phyloP scores from a whole-genome alignment of 306 rosid genomes.

The Castanea crenata region DNA sequence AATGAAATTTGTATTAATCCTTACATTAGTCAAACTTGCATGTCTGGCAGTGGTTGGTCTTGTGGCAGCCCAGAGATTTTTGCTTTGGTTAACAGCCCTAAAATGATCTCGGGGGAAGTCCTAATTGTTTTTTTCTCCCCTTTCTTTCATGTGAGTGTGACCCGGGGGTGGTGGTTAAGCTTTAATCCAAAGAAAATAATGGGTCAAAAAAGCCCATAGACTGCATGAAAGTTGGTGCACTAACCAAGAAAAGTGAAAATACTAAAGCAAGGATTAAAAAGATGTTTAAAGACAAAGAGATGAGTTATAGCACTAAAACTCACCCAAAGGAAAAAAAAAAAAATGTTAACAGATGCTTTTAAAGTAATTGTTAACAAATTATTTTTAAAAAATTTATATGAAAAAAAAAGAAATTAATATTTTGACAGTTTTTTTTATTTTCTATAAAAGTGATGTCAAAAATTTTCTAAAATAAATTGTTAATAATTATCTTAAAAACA shows the following conservation, averaged over 20 bases:
- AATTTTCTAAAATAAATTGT: no score
- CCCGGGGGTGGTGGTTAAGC: slow-evolving; percentile 29
- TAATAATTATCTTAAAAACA: no score
- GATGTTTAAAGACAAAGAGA: slow-evolving; percentile 15
- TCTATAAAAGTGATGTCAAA: no score
- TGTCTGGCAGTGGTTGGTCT: neutral
- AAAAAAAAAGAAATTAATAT: no score
- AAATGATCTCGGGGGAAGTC: slow-evolving; percentile 23
- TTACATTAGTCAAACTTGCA: neutral
- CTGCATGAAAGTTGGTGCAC: slow-evolving; percentile 62
- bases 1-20: no score
- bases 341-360: rapidly evolving
- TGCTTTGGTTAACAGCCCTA: neutral
- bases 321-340: neutral
- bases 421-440: rapidly evolving
- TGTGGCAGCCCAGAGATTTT: neutral
- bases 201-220: slow-evolving; percentile 49
- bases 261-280: slow-evolving; percentile 21
- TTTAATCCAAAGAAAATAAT: slow-evolving; percentile 25
- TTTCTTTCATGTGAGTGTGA: slow-evolving; percentile 40
- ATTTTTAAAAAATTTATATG: no score
- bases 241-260: slow-evolving; percentile 36
- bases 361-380: rapidly evolving
- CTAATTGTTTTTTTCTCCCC: slow-evolving; percentile 10
- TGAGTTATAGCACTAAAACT: slow-evolving; percentile 22